Percentiles rank a stretch among this genome's conserved stretches.
phyloP scores from a whole-genome alignment of 768 basidiomycete species.

The Suillus alpinus region DNA sequence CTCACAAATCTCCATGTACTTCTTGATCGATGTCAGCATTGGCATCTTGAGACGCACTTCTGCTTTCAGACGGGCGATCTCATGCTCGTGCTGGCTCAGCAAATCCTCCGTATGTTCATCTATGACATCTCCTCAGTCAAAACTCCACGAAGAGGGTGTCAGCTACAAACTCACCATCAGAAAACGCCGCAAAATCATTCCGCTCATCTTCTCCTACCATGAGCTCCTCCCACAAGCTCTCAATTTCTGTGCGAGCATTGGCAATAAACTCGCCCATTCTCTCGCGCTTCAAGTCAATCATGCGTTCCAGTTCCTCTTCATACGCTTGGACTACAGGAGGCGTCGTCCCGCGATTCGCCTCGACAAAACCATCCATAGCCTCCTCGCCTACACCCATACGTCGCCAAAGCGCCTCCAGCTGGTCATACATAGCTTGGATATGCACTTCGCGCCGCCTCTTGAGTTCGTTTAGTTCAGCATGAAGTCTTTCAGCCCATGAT shows the following conservation, averaged over 20 bases:
- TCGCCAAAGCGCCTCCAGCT: slow-evolving; percentile 88
- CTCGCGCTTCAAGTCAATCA: slow-evolving; percentile 85
- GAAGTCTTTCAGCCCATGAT: slow-evolving; percentile 61
- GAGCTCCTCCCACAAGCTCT: slow-evolving; percentile 78
- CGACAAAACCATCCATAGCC: slow-evolving; percentile 92
- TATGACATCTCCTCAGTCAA: slow-evolving; percentile 24
- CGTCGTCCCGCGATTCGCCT: slow-evolving; percentile 76
- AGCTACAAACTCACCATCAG: slow-evolving; percentile 58
- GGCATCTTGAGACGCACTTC: slow-evolving; percentile 79
- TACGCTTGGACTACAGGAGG: slow-evolving; percentile 78
- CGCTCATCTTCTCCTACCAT: slow-evolving; percentile 84
- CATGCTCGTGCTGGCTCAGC: slow-evolving; percentile 78
- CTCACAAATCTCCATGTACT: slow-evolving; percentile 87
- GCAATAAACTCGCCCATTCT: slow-evolving; percentile 83
- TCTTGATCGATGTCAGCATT: slow-evolving; percentile 71
- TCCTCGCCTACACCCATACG: slow-evolving; percentile 76
- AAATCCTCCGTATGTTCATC: slow-evolving; percentile 91
- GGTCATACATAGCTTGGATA: slow-evolving; percentile 93
- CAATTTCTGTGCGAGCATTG: slow-evolving; percentile 80
- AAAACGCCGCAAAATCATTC: slow-evolving; percentile 76
- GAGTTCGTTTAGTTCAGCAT: slow-evolving; percentile 61
- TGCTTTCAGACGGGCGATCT: slow-evolving; percentile 76
- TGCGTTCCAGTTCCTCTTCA: slow-evolving; percentile 85
- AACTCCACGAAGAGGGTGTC: not conserved
- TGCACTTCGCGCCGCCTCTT: slow-evolving; percentile 74